Conservation (phyloP, 192 early-diverging fungal species). For the Linnemannia zychae region DNA sequence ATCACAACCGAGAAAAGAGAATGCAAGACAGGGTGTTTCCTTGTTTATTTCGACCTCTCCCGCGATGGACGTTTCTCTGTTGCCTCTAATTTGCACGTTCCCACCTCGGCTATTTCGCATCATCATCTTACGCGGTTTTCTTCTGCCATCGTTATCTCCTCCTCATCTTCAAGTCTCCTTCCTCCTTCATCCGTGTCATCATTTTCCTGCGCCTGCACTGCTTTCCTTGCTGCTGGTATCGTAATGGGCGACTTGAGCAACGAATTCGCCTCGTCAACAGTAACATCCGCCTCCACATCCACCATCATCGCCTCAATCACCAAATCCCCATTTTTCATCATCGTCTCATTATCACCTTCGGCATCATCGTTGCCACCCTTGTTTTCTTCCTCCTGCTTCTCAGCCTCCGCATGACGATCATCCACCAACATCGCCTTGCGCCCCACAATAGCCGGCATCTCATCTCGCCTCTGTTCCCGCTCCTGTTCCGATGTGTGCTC, state of each 20-base stretch:
- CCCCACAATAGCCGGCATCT: neutral
- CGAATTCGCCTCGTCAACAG: constrained; percentile 12
- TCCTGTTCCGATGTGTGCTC: neutral
- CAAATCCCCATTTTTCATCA: neutral
- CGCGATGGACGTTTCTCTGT: neutral
- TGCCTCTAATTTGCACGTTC: neutral
- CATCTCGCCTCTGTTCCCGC: neutral
- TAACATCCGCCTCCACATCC: constrained; percentile 20
- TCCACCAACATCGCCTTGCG: no score
- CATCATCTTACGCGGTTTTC: neutral
- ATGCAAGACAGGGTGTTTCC: no score
- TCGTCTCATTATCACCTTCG: neutral
- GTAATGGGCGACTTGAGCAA: constrained; percentile 6
- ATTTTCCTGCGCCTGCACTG: neutral
- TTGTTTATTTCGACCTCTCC: no score
- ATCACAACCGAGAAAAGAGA: no score
- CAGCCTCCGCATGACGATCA: neutral
- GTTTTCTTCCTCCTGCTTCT: neutral
- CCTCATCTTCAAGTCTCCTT: neutral
- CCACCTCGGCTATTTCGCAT: no score
- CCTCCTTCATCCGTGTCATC: neutral
- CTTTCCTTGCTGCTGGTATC: neutral
- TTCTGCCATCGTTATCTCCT: neutral
- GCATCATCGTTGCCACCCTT: neutral
- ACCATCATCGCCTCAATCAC: neutral